Evolutionary conservation across 1,139 yeast species (phyloP), one percentile per base, ranked within the genome.

Genomic region (Torulaspora globosa): DNA sequence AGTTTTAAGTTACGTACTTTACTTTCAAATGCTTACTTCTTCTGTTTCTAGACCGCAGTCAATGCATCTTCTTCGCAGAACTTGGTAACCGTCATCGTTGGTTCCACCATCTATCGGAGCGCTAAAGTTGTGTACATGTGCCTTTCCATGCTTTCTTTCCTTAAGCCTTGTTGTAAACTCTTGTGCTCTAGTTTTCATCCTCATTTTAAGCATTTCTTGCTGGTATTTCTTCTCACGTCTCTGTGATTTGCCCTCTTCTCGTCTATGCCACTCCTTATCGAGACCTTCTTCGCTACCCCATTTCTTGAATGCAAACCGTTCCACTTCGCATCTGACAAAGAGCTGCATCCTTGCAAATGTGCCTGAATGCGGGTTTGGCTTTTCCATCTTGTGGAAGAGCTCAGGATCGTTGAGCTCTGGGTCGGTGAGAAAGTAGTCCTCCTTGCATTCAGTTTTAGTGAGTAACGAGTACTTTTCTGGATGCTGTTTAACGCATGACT

Each of bases 391-490:
- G 6, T 85, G 84, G 51, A 94, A 71, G 24, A 89, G 67, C 1
- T 69, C 72, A 3, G 67, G 68, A 63, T 94, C 98, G 44, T 79
- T 75, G 33, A 94, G 72, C 64, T 94, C 98, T 0, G 97, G 94
- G 48, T 92, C 97, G 0, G 98, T 92, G 31, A 92, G 66, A 37
- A 92, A 75, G 61, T 94, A 94, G 67, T 94, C 99, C 56, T 86
- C 94, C 43, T 82, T 79, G 65, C 97, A 88, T 67, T 94, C 99
- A 0, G 99, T 94, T 67, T 94, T 94, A 9, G 98, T 94, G 43
- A 94, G 69, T 27, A 94, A 67, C 0, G 97, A 79, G 62, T 90
- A 94, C 62, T 92, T 92, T 41, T 94, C 96, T 0, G 96, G 96
- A 23, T 70, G 69, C 44, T 74, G 74, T 54, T 79, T 79, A 28